phyloP scores from a whole-genome alignment of 2,329 filamentous ascomycete genomes.

The Fusarium tricinctum region DNA sequence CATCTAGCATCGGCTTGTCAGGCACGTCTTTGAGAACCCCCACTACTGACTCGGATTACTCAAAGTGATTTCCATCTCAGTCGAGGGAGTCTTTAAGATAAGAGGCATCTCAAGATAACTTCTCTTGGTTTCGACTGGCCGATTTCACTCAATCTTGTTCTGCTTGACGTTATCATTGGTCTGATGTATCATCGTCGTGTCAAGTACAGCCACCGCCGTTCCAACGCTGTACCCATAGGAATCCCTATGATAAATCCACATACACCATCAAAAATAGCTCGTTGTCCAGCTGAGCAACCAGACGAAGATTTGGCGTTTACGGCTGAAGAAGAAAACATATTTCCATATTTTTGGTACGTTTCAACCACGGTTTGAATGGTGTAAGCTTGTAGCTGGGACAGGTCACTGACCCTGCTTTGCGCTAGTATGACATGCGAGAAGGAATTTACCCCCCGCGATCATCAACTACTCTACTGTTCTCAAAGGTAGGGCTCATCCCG shows the following conservation, averaged over 20 bases:
- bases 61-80: not conserved
- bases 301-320: not conserved
- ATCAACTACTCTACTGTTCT: conserved; percentile 4
- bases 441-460: not conserved
- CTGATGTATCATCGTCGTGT: not conserved
- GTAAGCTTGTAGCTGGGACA: not conserved
- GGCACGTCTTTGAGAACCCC: not conserved
- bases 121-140: not conserved
- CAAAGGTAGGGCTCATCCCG: not conserved
- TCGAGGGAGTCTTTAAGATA: not conserved
- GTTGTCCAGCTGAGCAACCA: not conserved
- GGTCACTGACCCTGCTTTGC: not conserved
- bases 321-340: conserved; percentile 1
- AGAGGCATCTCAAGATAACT: not conserved
- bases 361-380: not conserved
- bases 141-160: not conserved
- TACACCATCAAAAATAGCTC: not conserved
- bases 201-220: conserved; percentile 1
- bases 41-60: not conserved
- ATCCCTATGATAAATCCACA: not conserved
- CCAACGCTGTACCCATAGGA: not conserved
- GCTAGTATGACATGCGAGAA: conserved; percentile 4
- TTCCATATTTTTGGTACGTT: conserved; percentile 4
- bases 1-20: not conserved
- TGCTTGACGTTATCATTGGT: not conserved